Evolutionary conservation across 2,329 filamentous ascomycete species (phyloP), one percentile per base, ranked within the genome.

Genomic region (Diaporthe ilicicola): DNA sequence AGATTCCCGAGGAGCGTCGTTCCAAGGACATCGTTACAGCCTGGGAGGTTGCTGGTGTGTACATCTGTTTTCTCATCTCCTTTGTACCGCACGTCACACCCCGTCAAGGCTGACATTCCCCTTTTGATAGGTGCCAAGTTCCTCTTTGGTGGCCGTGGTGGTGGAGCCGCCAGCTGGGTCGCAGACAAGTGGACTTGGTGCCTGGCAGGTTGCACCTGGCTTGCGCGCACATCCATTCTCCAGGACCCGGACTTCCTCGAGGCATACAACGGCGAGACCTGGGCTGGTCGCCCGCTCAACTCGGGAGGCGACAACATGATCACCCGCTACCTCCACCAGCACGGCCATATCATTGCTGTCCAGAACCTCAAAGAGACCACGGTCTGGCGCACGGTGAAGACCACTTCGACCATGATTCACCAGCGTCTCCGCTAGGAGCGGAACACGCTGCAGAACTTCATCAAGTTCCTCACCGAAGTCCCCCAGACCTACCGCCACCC

Each of bases 31-130:
- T 51, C 3, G 24, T 68, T 17, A 68, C 53, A 1, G 22, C 22
- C 9, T 68, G 66, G 66, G 66, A 68, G 66, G 66, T 61, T 48
- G 66, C 66, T 59, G 66, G 66, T 68, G 27, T 22, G 66, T 68
- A 27, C 22, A 1, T 17, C 6, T 15, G 19, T n/a, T 12, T 42
- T 37, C 17, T 32, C 9, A 2, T 4, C n/a, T 22, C 4, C 19
- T 10, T n/a, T 42, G 15, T 22, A 32, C n/a, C n/a, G n/a, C n/a
- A 39, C 13, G 7, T 37, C 13, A 24, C 29, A 50, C 24, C 9
- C 19, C 9, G 17, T 12, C 24, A 6, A n/a, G 12, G n/a, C 66
- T 68, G 24, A 68, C 66, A 3, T 0, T 2, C 10, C 15, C 13
- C 22, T 2, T 22, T 15, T 12, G 17, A 39, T n/a, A 68, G 66